Evolutionary conservation across 2,329 filamentous ascomycete genomes (phyloP).

Genomic region (Tolypocladium capitatum): DNA sequence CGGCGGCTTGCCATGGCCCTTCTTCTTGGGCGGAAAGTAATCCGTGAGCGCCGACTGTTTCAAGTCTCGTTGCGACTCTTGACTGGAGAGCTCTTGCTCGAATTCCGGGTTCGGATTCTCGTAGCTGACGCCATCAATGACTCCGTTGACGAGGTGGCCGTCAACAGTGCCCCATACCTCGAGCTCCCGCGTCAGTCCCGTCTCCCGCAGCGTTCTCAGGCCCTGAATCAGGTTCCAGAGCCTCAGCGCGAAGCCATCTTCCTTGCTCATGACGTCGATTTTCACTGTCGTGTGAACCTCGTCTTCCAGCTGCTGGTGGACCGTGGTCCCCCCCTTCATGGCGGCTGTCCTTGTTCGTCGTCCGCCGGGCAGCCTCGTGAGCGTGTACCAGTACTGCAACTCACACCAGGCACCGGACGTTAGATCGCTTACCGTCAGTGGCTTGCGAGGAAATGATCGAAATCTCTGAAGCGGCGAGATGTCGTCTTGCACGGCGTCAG

Average conservation of each 20-base stretch:
- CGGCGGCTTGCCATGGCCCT: not conserved
- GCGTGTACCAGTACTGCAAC: constrained; percentile 78
- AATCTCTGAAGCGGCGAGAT: constrained; percentile 62
- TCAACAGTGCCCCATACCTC: constrained; percentile 79
- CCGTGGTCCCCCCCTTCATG: constrained; percentile 69
- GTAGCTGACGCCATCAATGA: constrained; percentile 78
- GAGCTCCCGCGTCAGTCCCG: constrained; percentile 60
- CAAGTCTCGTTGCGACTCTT: constrained; percentile 13
- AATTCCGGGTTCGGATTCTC: constrained; percentile 60
- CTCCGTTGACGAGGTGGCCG: constrained; percentile 70
- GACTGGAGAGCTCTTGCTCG: constrained; percentile 42
- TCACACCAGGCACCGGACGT: constrained; percentile 92
- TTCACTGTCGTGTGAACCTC: constrained; percentile 68
- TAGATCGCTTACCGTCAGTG: constrained; percentile 77
- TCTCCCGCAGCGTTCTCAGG: constrained; percentile 56
- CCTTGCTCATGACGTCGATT: constrained; percentile 58
- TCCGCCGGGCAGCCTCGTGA: constrained; percentile 59
- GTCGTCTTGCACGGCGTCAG: constrained; percentile 13
- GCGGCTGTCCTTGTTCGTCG: constrained; percentile 61
- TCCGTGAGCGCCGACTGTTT: constrained; percentile 26
- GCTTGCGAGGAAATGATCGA: constrained; percentile 61
- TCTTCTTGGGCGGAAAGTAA: constrained; percentile 22
- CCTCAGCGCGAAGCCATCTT: constrained; percentile 69
- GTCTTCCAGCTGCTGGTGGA: constrained; percentile 76
- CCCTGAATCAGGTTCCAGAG: constrained; percentile 91